phyloP scores from a whole-genome alignment of 176 grass and related monocot species.

The Zea mays region Zm-B73-REFERENCE-NAM-5.0 NC_050105.1:143535001-143535500 shows the following conservation, averaged over 20 bases:
- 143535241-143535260: neutral
- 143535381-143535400: neutral
- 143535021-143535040: neutral
- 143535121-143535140: neutral
- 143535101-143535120: no score
- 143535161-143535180: neutral
- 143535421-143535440: slow-evolving; percentile 24
- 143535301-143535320: slow-evolving; percentile 20
- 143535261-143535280: neutral
- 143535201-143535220: neutral
- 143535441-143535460: slow-evolving; percentile 34
- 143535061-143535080: neutral
- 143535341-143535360: slow-evolving; percentile 4
- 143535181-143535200: slow-evolving; percentile 15
- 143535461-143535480: slow-evolving; percentile 20
- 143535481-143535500: neutral
- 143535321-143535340: neutral
- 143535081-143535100: neutral
- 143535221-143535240: neutral
- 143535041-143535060: neutral
- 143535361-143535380: slow-evolving; percentile 2
- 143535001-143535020: neutral
- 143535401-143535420: neutral
- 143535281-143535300: neutral
- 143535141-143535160: neutral